Conservation (phyloP, 768 basidiomycete species). For the Suillus fuscotomentosus region DNA sequence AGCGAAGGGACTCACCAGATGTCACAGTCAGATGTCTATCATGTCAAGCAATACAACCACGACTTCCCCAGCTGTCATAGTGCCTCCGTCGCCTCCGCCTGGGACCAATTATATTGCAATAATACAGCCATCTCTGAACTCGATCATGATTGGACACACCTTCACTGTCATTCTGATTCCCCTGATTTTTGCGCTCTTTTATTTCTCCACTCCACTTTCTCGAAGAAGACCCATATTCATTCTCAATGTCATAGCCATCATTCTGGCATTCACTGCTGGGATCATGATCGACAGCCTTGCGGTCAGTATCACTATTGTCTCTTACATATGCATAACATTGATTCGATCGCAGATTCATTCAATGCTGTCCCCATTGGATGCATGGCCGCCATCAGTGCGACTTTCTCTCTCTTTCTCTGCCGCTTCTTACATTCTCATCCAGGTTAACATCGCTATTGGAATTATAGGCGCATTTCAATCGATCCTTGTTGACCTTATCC, state of each 20-base stretch:
- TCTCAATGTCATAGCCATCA: slow-evolving; percentile 23
- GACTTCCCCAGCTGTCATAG: not conserved
- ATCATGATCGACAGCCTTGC: slow-evolving; percentile 1
- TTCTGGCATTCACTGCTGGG: slow-evolving; percentile 11
- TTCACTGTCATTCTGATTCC: not conserved
- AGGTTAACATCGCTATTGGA: slow-evolving; percentile 17
- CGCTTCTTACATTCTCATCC: slow-evolving; percentile 8
- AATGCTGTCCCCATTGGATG: not conserved
- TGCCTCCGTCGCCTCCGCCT: not conserved
- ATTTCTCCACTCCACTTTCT: slow-evolving; percentile 22
- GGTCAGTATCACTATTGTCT: slow-evolving; percentile 10
- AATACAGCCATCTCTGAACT: slow-evolving; percentile 4
- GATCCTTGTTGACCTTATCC: slow-evolving; percentile 35
- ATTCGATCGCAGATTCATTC: not conserved
- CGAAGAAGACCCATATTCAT: slow-evolving; percentile 22
- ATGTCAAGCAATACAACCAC: slow-evolving; percentile 1
- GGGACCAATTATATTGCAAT: slow-evolving; percentile 5
- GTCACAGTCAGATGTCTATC: not conserved
- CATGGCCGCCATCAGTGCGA: not conserved
- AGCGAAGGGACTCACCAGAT: not conserved
- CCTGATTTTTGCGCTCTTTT: slow-evolving; percentile 17
- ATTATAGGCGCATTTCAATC: slow-evolving; percentile 24
- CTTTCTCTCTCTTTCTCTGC: not conserved
- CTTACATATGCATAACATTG: too few species aligned
- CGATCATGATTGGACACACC: not conserved